Conservation (phyloP, 257 asterid species). For the Mitragyna speciosa region DNA sequence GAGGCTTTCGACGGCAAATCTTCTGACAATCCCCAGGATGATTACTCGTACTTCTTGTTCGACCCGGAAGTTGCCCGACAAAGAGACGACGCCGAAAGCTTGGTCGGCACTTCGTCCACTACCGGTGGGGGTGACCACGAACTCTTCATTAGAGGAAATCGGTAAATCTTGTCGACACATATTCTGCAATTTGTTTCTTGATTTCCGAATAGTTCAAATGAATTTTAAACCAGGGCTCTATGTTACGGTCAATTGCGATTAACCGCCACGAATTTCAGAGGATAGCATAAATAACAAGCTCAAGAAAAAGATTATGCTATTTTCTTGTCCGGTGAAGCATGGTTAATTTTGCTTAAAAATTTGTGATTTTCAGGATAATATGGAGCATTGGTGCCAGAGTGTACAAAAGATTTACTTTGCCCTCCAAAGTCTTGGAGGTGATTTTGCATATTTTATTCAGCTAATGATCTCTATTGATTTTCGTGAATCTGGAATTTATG, state of each 20-base stretch:
- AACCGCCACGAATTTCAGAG: too few relatives aligned
- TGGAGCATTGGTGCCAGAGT: constrained; percentile 92
- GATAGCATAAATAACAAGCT: neutral
- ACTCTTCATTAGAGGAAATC: constrained; percentile 66
- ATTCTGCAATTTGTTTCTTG: neutral
- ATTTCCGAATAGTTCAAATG: neutral
- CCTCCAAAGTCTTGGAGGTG: constrained; percentile 82
- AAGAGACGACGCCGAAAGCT: constrained; percentile 43
- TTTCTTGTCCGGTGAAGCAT: constrained; percentile 8
- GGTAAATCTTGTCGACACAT: constrained; percentile 12
- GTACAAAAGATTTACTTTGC: constrained; percentile 73
- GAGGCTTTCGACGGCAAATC: constrained; percentile 66
- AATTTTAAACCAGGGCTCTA: neutral
- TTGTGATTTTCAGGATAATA: constrained; percentile 54
- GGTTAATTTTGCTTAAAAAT: constrained; percentile 24
- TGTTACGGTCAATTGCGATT: neutral
- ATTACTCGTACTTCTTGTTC: constrained; percentile 64
- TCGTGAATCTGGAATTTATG: too few relatives aligned
- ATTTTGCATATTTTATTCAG: neutral
- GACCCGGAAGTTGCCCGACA: constrained; percentile 58
- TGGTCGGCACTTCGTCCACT: constrained; percentile 37
- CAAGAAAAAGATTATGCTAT: neutral
- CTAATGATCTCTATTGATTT: too few relatives aligned
- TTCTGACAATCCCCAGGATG: constrained; percentile 35
- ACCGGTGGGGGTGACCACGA: constrained; percentile 70